A percentile compares a stretch with the other conserved stretches of the same genome.
Evolutionary conservation across 805 yeast species (phyloP).

Genomic region (Candida jianshihensis): DNA sequence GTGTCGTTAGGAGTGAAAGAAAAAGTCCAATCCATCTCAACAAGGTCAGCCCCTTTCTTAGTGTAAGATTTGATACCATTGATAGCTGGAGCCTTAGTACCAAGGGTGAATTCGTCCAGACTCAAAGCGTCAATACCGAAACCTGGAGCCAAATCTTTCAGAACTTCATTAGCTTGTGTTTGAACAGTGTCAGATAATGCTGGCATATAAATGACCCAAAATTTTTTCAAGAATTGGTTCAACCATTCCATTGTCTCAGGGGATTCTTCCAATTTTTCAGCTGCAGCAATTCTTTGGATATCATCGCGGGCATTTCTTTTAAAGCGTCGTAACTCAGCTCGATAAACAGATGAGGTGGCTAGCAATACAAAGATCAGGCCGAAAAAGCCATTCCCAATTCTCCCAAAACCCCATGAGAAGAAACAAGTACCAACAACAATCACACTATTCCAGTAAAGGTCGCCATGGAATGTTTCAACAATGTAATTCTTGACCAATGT

Average conservation of each 20-base stretch:
- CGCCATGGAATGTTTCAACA: conserved; percentile 62
- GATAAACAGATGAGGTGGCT: conserved; percentile 58
- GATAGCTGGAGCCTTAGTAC: conserved; percentile 73
- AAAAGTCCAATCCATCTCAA: conserved; percentile 82
- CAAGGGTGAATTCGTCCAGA: conserved; percentile 72
- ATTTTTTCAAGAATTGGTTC: conserved; percentile 67
- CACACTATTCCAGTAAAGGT: conserved; percentile 64
- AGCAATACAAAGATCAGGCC: conserved; percentile 53
- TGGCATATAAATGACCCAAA: conserved; percentile 88
- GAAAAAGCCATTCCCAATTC: conserved; percentile 57
- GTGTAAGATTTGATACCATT: conserved; percentile 69
- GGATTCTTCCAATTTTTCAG: conserved; percentile 54
- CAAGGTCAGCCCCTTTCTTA: conserved; percentile 54
- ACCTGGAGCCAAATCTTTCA: conserved; percentile 74
- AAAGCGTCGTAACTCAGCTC: conserved; percentile 69
- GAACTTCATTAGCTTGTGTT: conserved; percentile 56
- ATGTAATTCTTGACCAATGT: conserved; percentile 50
- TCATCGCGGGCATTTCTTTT: conserved; percentile 72
- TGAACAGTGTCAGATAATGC: conserved; percentile 71
- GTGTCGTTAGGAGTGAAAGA: conserved; percentile 78
- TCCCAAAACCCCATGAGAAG: conserved; percentile 63
- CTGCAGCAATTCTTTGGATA: conserved; percentile 56
- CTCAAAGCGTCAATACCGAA: conserved; percentile 71
- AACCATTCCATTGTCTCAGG: conserved; percentile 78
- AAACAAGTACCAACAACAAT: conserved; percentile 63